Evolutionary conservation across 371 early-diverging fungal genomes (phyloP).

Genomic region (Mucor piriformis): DNA sequence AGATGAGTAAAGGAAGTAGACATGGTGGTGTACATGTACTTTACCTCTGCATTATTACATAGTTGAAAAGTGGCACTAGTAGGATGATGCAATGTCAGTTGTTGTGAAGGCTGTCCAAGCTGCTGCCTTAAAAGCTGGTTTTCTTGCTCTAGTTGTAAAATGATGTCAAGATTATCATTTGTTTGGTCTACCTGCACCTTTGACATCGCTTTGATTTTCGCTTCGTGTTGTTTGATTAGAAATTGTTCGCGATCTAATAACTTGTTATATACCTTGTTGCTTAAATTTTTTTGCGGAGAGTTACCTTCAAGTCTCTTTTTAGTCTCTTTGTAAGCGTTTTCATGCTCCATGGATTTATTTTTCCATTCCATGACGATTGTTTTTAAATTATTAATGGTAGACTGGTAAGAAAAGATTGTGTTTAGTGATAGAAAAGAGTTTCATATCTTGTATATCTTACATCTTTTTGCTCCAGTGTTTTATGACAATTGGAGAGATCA

Average conservation of each 20-base stretch:
- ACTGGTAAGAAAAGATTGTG: slow-evolving; percentile 1
- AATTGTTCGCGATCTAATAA: slow-evolving; percentile 17
- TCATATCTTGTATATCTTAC: slow-evolving; percentile 1
- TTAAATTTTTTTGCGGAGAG: not conserved
- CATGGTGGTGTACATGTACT: not conserved
- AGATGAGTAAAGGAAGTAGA: not conserved
- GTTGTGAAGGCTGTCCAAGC: slow-evolving; percentile 7
- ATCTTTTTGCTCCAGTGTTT: slow-evolving; percentile 23
- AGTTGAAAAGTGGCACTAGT: slow-evolving; percentile 15
- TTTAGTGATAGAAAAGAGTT: not conserved
- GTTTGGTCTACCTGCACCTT: slow-evolving; percentile 18
- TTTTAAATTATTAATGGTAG: slow-evolving; percentile 23
- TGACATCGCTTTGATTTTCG: slow-evolving; percentile 22
- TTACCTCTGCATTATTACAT: slow-evolving; percentile 28
- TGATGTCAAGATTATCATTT: slow-evolving; percentile 21
- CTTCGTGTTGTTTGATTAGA: slow-evolving; percentile 22
- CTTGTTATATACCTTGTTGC: not conserved
- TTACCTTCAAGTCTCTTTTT: slow-evolving; percentile 13
- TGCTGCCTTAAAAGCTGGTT: slow-evolving; percentile 10
- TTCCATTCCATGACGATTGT: slow-evolving; percentile 25
- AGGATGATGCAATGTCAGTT: not conserved
- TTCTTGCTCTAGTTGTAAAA: slow-evolving; percentile 19
- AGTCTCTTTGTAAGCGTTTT: slow-evolving; percentile 9
- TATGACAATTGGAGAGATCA: slow-evolving; percentile 18
- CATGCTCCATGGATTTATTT: slow-evolving; percentile 21